Conservation (phyloP, 139 green algal genomes). For the Closterium sp. region DNA sequence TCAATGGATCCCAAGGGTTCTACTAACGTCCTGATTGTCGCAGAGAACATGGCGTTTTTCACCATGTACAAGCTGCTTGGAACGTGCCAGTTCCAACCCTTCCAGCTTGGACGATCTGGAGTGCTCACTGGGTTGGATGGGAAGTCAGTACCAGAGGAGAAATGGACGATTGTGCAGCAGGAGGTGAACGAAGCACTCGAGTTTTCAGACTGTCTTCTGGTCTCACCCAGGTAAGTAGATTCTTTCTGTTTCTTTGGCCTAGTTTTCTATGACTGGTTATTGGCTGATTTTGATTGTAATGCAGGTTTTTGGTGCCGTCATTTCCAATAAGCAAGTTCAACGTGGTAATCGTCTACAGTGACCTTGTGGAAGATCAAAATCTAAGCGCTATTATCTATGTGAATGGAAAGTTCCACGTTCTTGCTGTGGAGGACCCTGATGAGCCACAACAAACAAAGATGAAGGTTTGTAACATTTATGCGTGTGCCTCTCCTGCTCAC, state of each 20-base stretch:
- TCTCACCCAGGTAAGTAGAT: background rate
- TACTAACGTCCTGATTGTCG: background rate
- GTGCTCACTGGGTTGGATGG: background rate
- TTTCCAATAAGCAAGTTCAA: background rate
- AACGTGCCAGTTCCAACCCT: background rate
- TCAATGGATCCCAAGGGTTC: background rate
- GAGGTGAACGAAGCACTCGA: background rate
- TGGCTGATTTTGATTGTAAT: background rate
- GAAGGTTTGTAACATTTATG: background rate
- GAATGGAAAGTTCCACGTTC: background rate
- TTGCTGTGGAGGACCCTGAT: background rate
- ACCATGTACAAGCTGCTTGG: background rate
- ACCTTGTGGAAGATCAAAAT: background rate
- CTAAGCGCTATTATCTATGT: background rate
- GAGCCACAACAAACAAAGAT: background rate
- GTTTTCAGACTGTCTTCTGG: background rate
- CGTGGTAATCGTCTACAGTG: background rate
- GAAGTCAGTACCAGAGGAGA: background rate
- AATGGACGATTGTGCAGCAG: background rate
- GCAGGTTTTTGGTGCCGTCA: background rate
- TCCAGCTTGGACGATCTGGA: background rate
- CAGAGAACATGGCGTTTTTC: background rate
- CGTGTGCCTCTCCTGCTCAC: too few relatives aligned
- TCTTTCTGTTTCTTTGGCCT: background rate
- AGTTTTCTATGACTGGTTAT: background rate